Evolutionary conservation across 495 filamentous ascomycete species (phyloP), one percentile per base, ranked within the genome.

Genomic region (Sordaria brevicollis): DNA sequence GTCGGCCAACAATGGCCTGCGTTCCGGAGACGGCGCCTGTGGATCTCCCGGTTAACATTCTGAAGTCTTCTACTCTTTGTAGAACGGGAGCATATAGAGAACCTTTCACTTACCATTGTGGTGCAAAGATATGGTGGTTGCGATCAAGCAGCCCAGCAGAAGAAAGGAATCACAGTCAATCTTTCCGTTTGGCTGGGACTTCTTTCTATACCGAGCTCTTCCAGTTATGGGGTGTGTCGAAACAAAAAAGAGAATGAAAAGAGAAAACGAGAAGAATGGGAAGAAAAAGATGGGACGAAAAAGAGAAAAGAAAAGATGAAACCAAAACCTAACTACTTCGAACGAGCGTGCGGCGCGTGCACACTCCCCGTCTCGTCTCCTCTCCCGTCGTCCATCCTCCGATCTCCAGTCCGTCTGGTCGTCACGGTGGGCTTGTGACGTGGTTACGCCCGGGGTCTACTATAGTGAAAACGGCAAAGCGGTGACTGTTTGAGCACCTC

Each of bases 1-100:
- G 41, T 72, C 73, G 13, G 78, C 72, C 19, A 80, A 75, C 21
- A 80, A 75, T 68, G 78, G 78, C 62, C 76, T 77, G 36, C 72
- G 76, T 68, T 79, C 78, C 34, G 74, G 69, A 21, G 54, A 37
- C 36, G 49, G 70, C 67, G 67, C 36, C 68, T 74, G 70, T 35
- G 62, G 35, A 43, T 31, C 33, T 15, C 25, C 34, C 35, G 31
- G 19, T 68, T 36, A 41, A 43, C n/a, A 3, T 11, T 21, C n/a
- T 11, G 5, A 29, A 38, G 15, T 33, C 9, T 15, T n/a, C n/a
- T n/a, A n/a, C 6, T 35, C 69, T 67, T 66, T 71, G 69, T 70
- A 71, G 68, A 2, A 65, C 68, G 65, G 25, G 10, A 54, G 66
- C 38, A n/a, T n/a, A n/a, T n/a, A 4, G 13, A 6, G 38, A 17